phyloP scores from a whole-genome alignment of 176 grass and related monocot species.

The Aechmea fasciata region DNA sequence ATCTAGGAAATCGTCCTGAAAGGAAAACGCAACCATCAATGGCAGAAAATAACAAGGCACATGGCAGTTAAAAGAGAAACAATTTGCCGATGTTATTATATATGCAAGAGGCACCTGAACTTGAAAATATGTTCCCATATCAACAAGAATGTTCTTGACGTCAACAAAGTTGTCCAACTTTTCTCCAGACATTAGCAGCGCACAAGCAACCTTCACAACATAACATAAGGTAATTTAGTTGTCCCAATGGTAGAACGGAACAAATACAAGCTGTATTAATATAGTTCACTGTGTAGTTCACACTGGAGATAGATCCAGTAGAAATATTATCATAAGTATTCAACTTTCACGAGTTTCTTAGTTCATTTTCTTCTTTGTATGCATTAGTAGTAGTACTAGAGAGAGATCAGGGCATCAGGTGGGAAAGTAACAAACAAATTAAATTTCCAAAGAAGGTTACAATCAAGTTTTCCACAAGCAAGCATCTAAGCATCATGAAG shows the following conservation, averaged over 20 bases:
- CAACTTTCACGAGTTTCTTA: no score
- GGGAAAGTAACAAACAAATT: no score
- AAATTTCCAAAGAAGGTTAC: no score
- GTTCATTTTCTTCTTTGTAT: no score
- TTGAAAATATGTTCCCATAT: slow-evolving; percentile 98
- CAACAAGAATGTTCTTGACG: slow-evolving; percentile 86
- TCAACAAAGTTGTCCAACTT: slow-evolving; percentile 56
- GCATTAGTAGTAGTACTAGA: no score
- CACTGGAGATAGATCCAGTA: no score
- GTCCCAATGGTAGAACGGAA: not conserved
- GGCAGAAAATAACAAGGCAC: not conserved
- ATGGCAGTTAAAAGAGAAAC: slow-evolving; percentile 12
- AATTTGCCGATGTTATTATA: not conserved
- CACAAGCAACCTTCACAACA: slow-evolving; percentile 70
- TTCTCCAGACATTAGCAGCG: slow-evolving; percentile 75
- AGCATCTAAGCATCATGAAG: no score
- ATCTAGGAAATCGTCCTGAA: slow-evolving; percentile 96
- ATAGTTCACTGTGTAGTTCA: no score
- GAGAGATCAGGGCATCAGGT: no score
- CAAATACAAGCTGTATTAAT: no score
- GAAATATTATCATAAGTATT: no score
- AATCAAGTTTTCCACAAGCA: no score
- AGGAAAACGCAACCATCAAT: slow-evolving; percentile 19
- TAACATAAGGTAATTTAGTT: not conserved
- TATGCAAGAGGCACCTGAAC: slow-evolving; percentile 51